These are phyloP conservation scores for Cercophora newfieldiana DNA, from an alignment of 495 filamentous ascomycete species.

Conservation along the genomic window DNA sequence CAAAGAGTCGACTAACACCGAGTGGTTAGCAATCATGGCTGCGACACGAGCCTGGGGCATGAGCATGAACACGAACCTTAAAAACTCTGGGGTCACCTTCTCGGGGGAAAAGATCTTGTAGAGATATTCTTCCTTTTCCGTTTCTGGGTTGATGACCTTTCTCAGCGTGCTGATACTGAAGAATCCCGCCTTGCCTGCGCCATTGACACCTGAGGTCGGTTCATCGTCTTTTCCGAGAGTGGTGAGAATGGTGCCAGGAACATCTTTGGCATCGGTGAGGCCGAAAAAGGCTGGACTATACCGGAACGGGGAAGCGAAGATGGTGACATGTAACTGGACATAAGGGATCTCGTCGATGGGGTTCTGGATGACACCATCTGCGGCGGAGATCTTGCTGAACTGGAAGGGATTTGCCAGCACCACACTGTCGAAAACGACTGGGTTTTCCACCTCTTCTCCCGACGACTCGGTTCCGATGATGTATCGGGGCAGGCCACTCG, in stretches of 20 bases:
- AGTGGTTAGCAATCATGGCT: not conserved
- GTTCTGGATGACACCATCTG: constrained; percentile 44
- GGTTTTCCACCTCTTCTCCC: constrained; percentile 28
- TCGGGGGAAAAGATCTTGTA: constrained; percentile 95
- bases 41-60: not conserved
- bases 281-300: constrained; percentile 71
- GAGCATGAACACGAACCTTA: constrained; percentile 42
- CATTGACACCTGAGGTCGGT: constrained; percentile 45
- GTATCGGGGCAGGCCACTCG: constrained; percentile 45
- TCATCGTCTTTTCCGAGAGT: constrained; percentile 66
- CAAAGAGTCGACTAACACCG: constrained; percentile 39
- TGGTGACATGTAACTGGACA: constrained; percentile 79
- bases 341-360: constrained; percentile 76
- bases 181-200: constrained; percentile 72
- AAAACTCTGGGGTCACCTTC: constrained; percentile 61
- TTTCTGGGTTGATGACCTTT: constrained; percentile 57
- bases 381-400: constrained; percentile 63
- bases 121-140: constrained; percentile 65
- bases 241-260: constrained; percentile 77
- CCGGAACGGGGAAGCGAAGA: constrained; percentile 73
- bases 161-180: constrained; percentile 83
- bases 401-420: constrained; percentile 75
- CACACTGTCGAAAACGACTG: constrained; percentile 68
- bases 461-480: constrained; percentile 45
- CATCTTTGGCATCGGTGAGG: constrained; percentile 48